These are phyloP conservation scores for Rhynchosporium secalis DNA, from an alignment of 2,329 filamentous ascomycete genomes.

Conservation along the genomic window DNA sequence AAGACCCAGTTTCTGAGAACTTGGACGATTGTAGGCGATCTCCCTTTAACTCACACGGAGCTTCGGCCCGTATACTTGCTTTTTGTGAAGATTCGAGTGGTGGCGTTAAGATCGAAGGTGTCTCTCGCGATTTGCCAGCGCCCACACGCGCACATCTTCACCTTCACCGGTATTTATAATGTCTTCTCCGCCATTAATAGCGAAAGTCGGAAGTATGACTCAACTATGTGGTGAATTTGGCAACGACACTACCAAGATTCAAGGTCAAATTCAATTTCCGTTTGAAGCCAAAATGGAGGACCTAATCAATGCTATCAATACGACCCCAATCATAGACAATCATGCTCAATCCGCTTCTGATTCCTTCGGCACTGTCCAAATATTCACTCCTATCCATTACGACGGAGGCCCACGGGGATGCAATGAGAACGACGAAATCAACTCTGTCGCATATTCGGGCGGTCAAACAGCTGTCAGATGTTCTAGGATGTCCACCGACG, in stretches of 20 bases:
- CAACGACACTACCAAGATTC: constrained; percentile 44
- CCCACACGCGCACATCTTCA: too few relatives aligned
- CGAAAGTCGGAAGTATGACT: too few relatives aligned
- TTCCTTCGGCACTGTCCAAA: constrained; percentile 48
- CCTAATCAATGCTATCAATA: constrained; percentile 45
- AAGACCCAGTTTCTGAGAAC: too few relatives aligned
- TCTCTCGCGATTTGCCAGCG: too few relatives aligned
- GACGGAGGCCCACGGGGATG: constrained; percentile 70
- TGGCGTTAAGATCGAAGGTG: too few relatives aligned
- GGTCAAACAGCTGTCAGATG: constrained; percentile 63
- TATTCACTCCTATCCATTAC: constrained; percentile 60
- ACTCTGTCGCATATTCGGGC: constrained; percentile 71
- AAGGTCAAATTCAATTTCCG: constrained; percentile 47
- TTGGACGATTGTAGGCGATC: too few relatives aligned
- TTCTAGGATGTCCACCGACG: constrained; percentile 63
- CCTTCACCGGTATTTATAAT: too few relatives aligned
- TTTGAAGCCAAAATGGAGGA: constrained; percentile 29
- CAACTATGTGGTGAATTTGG: neutral
- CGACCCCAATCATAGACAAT: constrained; percentile 69
- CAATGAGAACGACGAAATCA: constrained; percentile 60
- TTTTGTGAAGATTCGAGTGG: too few relatives aligned
- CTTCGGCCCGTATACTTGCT: too few relatives aligned
- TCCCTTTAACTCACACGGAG: too few relatives aligned
- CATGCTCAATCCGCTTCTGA: constrained; percentile 71
- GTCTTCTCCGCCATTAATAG: too few relatives aligned